Evolutionary conservation across 441 rosid genomes (phyloP).

Genomic region (Metrosideros polymorpha): DNA sequence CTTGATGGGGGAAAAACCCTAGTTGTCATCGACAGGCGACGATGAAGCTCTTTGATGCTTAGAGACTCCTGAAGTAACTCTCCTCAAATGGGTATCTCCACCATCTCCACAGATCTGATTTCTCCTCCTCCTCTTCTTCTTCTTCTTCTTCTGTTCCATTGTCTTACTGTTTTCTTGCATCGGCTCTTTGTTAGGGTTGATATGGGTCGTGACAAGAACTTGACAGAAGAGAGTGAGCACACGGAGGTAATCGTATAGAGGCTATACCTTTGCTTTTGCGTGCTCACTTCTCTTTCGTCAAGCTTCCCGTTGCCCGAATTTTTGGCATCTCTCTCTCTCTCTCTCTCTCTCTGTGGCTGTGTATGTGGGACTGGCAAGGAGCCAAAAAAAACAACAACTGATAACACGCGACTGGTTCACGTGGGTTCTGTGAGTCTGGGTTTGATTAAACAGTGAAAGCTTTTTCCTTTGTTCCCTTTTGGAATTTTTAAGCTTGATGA

Average conservation of each 20-base stretch:
- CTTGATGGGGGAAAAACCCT: background rate
- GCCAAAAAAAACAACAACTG: background rate
- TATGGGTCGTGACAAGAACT: conserved; percentile 28
- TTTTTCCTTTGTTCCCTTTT: background rate
- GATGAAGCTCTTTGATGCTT: background rate
- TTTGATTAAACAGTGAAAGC: background rate
- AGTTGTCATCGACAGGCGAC: background rate
- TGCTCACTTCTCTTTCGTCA: conserved; percentile 95
- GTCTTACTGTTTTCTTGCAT: background rate
- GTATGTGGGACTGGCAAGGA: background rate
- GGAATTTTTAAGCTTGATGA: background rate
- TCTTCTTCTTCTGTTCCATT: background rate
- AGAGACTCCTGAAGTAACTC: conserved; percentile 1
- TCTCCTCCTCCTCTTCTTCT: background rate
- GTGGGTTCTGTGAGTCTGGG: background rate
- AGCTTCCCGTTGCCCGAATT: background rate
- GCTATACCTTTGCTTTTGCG: conserved; percentile 69
- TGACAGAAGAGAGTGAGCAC: conserved; percentile 99
- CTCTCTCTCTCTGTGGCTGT: background rate
- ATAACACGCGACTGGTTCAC: background rate
- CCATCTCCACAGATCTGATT: background rate
- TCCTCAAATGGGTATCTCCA: conserved; percentile 13
- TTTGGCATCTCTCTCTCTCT: background rate
- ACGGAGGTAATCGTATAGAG: conserved; percentile 51
- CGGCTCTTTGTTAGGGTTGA: background rate